phyloP scores from a whole-genome alignment of 805 yeast genomes.

The Wickerhamiella hasegawae region DNA sequence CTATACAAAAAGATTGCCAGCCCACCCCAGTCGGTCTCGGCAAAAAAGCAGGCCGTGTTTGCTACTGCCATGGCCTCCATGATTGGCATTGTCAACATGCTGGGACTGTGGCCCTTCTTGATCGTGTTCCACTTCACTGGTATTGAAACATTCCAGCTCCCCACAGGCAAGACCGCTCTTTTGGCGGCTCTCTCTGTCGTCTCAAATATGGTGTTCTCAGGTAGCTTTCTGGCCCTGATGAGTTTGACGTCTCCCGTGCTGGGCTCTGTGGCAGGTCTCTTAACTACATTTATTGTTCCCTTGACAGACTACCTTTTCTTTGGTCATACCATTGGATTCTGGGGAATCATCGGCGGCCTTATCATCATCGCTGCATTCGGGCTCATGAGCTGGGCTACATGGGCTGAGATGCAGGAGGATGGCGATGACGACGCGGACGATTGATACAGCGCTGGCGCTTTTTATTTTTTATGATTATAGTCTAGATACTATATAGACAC shows the following conservation, averaged over 20 bases:
- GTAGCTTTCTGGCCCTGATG: conserved; percentile 60
- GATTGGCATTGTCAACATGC: conserved; percentile 43
- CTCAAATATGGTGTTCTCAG: conserved; percentile 53
- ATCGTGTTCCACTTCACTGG: conserved; percentile 36
- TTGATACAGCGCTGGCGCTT: too few relatives aligned
- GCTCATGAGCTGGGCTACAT: conserved; percentile 30
- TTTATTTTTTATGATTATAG: too few relatives aligned
- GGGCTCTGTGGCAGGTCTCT: conserved; percentile 46
- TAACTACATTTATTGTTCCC: conserved; percentile 71
- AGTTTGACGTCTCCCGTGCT: conserved; percentile 75
- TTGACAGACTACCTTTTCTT: conserved; percentile 55
- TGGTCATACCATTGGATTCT: conserved; percentile 36
- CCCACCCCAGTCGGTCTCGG: conserved; percentile 49
- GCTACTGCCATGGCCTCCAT: conserved; percentile 60
- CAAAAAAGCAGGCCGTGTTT: conserved; percentile 62
- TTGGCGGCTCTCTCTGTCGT: conserved; percentile 37
- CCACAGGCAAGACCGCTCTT: conserved; percentile 28
- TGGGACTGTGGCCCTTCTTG: conserved; percentile 33
- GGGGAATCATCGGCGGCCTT: conserved; percentile 53
- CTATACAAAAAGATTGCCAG: conserved; percentile 61
- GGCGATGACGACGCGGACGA: too few relatives aligned
- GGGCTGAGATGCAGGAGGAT: conserved; percentile 25
- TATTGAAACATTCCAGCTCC: conserved; percentile 41
- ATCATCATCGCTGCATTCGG: conserved; percentile 56
- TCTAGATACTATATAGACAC: too few relatives aligned